Conservation (phyloP, 2,329 filamentous ascomycete genomes). For the Scopulariopsis brevicaulis region DNA sequence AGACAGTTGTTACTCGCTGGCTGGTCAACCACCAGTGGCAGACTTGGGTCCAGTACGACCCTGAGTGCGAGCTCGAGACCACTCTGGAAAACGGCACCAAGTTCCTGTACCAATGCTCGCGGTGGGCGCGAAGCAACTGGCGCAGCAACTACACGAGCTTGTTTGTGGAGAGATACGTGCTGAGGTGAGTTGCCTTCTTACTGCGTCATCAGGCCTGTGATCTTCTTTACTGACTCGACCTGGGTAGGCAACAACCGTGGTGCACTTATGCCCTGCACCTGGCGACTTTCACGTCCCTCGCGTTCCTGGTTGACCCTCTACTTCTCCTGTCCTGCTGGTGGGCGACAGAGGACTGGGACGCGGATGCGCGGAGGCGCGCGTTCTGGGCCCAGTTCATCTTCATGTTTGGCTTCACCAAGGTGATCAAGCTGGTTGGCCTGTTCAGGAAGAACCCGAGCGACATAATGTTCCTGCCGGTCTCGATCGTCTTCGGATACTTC, state of each 20-base stretch:
- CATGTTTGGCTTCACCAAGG: constrained; percentile 77
- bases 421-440: constrained; percentile 80
- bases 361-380: constrained; percentile 34
- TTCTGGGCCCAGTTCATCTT: constrained; percentile 56
- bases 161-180: constrained; percentile 71
- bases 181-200: constrained; percentile 54
- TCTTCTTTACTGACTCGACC: not conserved
- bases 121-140: constrained; percentile 97
- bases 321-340: constrained; percentile 59
- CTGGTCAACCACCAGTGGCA: constrained; percentile 86
- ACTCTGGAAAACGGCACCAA: constrained; percentile 82
- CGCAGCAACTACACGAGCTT: constrained; percentile 90
- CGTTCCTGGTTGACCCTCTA: constrained; percentile 65
- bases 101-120: constrained; percentile 85
- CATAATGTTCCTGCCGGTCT: constrained; percentile 69
- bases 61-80: constrained; percentile 82
- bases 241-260: constrained; percentile 73
- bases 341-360: constrained; percentile 52
- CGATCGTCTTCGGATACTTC: constrained; percentile 82
- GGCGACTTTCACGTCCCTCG: constrained; percentile 84
- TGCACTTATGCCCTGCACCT: constrained; percentile 87
- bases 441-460: constrained; percentile 78
- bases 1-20: too few species aligned
- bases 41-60: constrained; percentile 90
- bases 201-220: not conserved